Evolutionary conservation across 2,329 filamentous ascomycete genomes (phyloP), one percentile per base, ranked within the genome.

Genomic region (Alternaria infectoria): DNA sequence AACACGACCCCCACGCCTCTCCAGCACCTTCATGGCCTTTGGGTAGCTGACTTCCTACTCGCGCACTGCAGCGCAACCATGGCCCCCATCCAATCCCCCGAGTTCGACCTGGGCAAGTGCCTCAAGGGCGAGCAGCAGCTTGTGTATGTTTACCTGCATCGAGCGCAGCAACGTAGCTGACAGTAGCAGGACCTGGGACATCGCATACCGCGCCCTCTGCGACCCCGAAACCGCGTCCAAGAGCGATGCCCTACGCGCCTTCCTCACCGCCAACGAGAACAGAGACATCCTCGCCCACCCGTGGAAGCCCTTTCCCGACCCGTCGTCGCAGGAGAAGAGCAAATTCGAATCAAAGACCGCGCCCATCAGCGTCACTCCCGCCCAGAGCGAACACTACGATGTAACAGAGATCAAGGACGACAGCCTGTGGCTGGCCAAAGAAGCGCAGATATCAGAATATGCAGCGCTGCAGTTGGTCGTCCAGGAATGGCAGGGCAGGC

Each of bases 271-370:
- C 72, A 82, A 88, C 59, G 88, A 90, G 69, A 90, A 92, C 69
- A 82, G 89, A 70, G 83, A 86, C 58, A 84, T 94, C 61, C 86
- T 97, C 61, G 88, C 87, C 69, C 86, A 87, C 59, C 91, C 92
- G 25, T 85, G 89, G 74, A 86, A 85, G 66, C 88, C 90, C 45
- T 97, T 95, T 78, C 82, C 87, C 61, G 73, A 85, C 67, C 84
- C 90, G 2, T 88, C 86, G 68, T 77, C 88, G 55, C 84, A 88
- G 72, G 87, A 91, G 28, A 92, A 90, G 79, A 85, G 87, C 69
- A 86, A 87, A 17, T 96, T 96, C 75, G 91, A 96, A 64, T 91
- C 91, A 19, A 93, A 90, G 80, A 97, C 92, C 1, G 91, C 93
- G 21, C 91, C 93, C 6, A 96, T 97, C 65, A 91, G 97, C 77